Percentiles rank a stretch among this genome's conserved stretches.
Conservation (phyloP, 768 basidiomycete species). For the Auricularia cornea region DNA sequence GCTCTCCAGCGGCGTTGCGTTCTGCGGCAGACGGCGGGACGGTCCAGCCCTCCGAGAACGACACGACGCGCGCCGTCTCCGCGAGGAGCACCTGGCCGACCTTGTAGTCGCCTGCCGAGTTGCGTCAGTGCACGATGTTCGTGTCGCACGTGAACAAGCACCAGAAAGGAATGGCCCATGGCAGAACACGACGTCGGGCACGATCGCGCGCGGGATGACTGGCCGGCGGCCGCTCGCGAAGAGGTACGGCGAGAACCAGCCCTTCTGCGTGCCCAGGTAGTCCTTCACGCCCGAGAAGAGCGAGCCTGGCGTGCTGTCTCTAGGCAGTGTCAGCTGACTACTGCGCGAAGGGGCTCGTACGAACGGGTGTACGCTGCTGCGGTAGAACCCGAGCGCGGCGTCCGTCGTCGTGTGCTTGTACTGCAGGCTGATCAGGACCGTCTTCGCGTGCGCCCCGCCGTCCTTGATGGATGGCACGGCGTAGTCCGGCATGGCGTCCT, state of each 20-base stretch:
- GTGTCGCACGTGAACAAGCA: conserved; percentile 13
- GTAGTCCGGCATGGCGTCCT: conserved; percentile 33
- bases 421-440: conserved; percentile 48
- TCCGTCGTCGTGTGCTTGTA: conserved; percentile 51
- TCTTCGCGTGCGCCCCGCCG: conserved; percentile 48
- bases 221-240: conserved; percentile 54
- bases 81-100: conserved; percentile 38
- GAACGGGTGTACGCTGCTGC: neutral
- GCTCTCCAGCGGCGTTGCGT: neutral
- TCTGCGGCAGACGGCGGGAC: neutral
- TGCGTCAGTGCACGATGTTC: neutral
- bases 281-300: neutral
- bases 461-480: conserved; percentile 41
- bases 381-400: conserved; percentile 23
- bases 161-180: conserved; percentile 57
- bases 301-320: neutral
- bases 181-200: conserved; percentile 56
- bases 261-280: conserved; percentile 50
- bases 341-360: neutral
- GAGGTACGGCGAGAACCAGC: conserved; percentile 61
- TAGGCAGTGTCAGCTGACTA: neutral
- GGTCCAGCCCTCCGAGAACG: neutral
- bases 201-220: conserved; percentile 53
- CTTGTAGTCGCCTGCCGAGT: conserved; percentile 45
- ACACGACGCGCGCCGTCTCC: neutral